phyloP scores from a whole-genome alignment of 106 monocot genomes.

The Apostasia ramifera region DNA sequence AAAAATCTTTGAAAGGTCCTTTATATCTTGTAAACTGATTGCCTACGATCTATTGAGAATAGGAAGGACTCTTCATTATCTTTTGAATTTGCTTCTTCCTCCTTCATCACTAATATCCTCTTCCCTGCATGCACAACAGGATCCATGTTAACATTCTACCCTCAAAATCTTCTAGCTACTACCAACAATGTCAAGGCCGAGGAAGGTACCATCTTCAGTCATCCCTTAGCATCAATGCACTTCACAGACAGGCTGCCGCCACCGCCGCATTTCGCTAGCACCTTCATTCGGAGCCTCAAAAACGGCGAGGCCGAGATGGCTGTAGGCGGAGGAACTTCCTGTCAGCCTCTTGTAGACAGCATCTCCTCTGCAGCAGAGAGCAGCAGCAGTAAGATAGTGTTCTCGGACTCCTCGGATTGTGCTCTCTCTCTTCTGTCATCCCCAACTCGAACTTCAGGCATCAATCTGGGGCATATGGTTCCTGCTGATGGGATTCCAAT shows the following conservation, averaged over 20 bases:
- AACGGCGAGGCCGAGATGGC: slow-evolving; percentile 8
- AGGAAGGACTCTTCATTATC: too few relatives aligned
- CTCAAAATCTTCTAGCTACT: slow-evolving; percentile 29
- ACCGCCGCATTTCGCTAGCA: slow-evolving; percentile 10
- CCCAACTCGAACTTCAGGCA: slow-evolving; percentile 22
- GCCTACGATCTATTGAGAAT: too few relatives aligned
- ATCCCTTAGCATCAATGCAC: slow-evolving; percentile 9
- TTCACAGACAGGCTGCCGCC: slow-evolving; percentile 11
- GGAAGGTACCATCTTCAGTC: slow-evolving; percentile 5
- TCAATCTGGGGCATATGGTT: slow-evolving; percentile 20
- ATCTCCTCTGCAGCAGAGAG: slow-evolving; percentile 5
- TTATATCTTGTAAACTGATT: too few relatives aligned
- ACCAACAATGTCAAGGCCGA: slow-evolving; percentile 20
- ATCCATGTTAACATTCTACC: slow-evolving; percentile 28
- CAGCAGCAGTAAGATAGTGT: background rate
- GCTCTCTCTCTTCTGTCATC: slow-evolving; percentile 99
- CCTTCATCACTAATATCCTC: too few relatives aligned
- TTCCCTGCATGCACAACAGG: slow-evolving; percentile 11
- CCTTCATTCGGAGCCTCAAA: slow-evolving; percentile 13
- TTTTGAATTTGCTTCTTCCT: too few relatives aligned
- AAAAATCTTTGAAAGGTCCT: too few relatives aligned
- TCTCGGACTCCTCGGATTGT: slow-evolving; percentile 49
- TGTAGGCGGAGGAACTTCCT: slow-evolving; percentile 6
- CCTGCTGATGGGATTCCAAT: slow-evolving; percentile 24
- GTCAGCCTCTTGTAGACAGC: slow-evolving; percentile 2